phyloP scores from a whole-genome alignment of 768 basidiomycete species.

The Agaricus blazei region DNA sequence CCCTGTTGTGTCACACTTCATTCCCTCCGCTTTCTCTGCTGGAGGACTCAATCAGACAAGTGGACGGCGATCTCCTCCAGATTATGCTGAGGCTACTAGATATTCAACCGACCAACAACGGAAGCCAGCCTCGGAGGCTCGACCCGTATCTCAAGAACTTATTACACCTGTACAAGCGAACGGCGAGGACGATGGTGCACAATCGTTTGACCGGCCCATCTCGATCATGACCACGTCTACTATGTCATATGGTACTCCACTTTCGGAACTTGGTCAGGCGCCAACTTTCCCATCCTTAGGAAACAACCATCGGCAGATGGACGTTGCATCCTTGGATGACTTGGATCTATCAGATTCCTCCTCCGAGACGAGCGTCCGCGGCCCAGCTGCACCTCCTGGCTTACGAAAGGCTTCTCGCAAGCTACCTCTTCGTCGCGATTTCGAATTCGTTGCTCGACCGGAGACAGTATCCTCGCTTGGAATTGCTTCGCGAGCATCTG shows the following conservation, averaged over 20 bases:
- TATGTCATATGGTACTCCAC: slow-evolving; percentile 44
- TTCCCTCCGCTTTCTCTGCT: slow-evolving; percentile 1
- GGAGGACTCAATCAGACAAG: background rate
- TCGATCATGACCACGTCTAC: slow-evolving; percentile 29
- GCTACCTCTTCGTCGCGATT: slow-evolving; percentile 72
- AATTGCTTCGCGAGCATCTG: slow-evolving; percentile 56
- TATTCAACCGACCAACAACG: background rate
- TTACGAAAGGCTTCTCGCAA: slow-evolving; percentile 49
- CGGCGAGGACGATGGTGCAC: background rate
- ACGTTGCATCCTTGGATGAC: slow-evolving; percentile 76
- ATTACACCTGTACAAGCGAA: background rate
- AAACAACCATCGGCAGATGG: slow-evolving; percentile 54
- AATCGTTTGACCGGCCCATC: slow-evolving; percentile 4
- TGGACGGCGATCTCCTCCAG: slow-evolving; percentile 7
- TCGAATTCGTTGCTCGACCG: slow-evolving; percentile 67
- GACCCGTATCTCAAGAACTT: background rate
- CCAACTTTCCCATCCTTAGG: slow-evolving; percentile 32
- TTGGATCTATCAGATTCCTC: slow-evolving; percentile 77
- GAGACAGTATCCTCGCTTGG: slow-evolving; percentile 80
- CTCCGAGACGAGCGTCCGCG: slow-evolving; percentile 42
- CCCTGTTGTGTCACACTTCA: slow-evolving; percentile 3
- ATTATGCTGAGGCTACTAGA: slow-evolving; percentile 3
- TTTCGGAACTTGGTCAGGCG: slow-evolving; percentile 24
- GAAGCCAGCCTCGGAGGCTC: background rate
- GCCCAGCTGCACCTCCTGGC: slow-evolving; percentile 43